phyloP scores from a whole-genome alignment of 2,329 filamentous ascomycete species.

The Alternaria brassicicola region DNA sequence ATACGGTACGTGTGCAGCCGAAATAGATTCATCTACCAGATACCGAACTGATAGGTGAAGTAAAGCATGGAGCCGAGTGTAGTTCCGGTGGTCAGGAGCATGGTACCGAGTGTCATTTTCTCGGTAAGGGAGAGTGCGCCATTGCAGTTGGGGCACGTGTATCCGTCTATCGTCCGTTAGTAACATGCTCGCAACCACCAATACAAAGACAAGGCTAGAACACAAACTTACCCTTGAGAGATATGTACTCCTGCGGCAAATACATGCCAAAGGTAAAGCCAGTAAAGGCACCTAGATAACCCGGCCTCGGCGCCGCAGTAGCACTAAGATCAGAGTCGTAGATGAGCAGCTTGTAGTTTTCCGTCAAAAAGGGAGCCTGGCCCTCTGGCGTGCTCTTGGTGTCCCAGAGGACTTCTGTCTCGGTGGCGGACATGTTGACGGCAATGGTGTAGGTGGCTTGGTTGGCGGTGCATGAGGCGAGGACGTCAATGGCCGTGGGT shows the following conservation, averaged over 20 bases:
- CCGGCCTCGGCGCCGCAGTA: slow-evolving; percentile 59
- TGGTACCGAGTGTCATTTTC: slow-evolving; percentile 61
- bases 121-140: slow-evolving; percentile 60
- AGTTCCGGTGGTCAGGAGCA: slow-evolving; percentile 61
- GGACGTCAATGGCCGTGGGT: slow-evolving; percentile 64
- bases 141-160: slow-evolving; percentile 62
- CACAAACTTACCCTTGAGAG: slow-evolving; percentile 54
- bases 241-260: slow-evolving; percentile 57
- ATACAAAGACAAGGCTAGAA: background rate
- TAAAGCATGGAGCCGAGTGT: slow-evolving; percentile 65
- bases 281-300: slow-evolving; percentile 60
- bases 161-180: slow-evolving; percentile 50
- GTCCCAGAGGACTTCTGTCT: slow-evolving; percentile 65
- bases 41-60: slow-evolving; percentile 54
- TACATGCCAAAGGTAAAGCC: slow-evolving; percentile 69
- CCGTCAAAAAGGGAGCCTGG: slow-evolving; percentile 58
- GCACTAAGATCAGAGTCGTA: slow-evolving; percentile 63
- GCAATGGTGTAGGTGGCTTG: slow-evolving; percentile 66
- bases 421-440: slow-evolving; percentile 61
- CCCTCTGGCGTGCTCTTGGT: slow-evolving; percentile 50
- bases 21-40: slow-evolving; percentile 38
- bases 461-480: slow-evolving; percentile 66
- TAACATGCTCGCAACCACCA: background rate
- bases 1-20: background rate
- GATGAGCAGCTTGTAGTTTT: slow-evolving; percentile 68